Conservation (phyloP, 1,284 basidiomycete species). For the Moesziomyces sp. region DNA sequence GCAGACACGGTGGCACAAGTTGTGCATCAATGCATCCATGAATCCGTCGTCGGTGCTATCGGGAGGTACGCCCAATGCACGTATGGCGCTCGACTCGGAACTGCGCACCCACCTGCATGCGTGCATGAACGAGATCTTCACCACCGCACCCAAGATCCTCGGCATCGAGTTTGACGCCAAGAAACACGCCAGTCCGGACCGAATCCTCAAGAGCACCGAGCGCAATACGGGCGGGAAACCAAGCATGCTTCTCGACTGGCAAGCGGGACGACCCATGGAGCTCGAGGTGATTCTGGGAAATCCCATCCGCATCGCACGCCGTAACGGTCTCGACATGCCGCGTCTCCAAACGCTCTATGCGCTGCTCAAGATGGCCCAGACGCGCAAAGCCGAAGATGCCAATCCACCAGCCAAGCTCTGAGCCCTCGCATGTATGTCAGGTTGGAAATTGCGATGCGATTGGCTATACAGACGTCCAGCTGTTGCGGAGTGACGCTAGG, state of each 20-base stretch:
- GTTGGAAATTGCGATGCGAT: neutral
- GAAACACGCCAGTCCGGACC: constrained; percentile 67
- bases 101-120: constrained; percentile 67
- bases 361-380: constrained; percentile 68
- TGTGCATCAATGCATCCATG: constrained; percentile 69
- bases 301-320: constrained; percentile 66
- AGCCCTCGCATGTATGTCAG: no score
- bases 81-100: constrained; percentile 68
- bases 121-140: constrained; percentile 69
- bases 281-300: constrained; percentile 68
- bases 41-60: constrained; percentile 70
- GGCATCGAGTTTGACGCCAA: constrained; percentile 65
- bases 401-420: constrained; percentile 17
- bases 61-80: constrained; percentile 67
- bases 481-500: constrained; percentile 42
- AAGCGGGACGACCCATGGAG: constrained; percentile 68
- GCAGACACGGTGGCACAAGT: constrained; percentile 70
- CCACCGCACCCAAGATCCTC: constrained; percentile 67
- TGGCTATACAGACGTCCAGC: constrained; percentile 31
- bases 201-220: constrained; percentile 68
- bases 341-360: constrained; percentile 69
- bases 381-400: constrained; percentile 41
- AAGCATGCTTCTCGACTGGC: constrained; percentile 70
- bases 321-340: constrained; percentile 68
- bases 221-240: constrained; percentile 68